Conservation (phyloP, 257 asterid species). For the Paulownia fortunei region DNA sequence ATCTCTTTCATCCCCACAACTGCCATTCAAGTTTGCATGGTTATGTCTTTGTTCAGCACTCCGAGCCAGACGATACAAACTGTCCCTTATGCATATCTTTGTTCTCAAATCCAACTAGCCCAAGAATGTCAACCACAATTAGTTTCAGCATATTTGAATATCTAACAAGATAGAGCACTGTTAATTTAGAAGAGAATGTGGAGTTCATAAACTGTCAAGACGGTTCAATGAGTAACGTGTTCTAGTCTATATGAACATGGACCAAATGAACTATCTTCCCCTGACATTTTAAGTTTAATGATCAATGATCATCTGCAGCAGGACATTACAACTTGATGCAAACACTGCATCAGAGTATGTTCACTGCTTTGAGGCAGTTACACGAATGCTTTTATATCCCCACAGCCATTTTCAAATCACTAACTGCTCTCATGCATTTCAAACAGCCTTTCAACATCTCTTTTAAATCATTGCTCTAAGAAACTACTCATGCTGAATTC, state of each 20-base stretch:
- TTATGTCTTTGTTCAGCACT: slow-evolving; percentile 92
- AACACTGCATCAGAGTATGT: neutral
- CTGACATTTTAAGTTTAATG: neutral
- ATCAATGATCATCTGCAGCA: neutral
- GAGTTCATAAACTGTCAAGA: neutral
- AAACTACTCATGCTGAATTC: neutral
- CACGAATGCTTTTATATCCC: neutral
- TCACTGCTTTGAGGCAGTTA: neutral
- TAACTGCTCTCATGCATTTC: slow-evolving; percentile 9
- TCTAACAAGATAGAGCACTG: slow-evolving; percentile 6
- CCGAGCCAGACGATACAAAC: slow-evolving; percentile 88
- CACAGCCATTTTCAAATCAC: neutral
- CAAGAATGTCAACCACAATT: slow-evolving; percentile 31
- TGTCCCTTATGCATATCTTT: slow-evolving; percentile 89
- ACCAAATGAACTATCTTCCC: neutral
- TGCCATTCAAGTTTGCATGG: slow-evolving; percentile 38
- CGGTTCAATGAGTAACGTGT: neutral
- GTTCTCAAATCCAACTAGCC: slow-evolving; percentile 83
- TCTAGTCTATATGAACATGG: neutral
- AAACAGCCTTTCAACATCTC: neutral
- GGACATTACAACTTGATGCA: neutral
- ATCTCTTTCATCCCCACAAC: slow-evolving; percentile 53
- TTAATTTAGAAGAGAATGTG: neutral
- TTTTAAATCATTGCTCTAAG: neutral
- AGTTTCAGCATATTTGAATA: slow-evolving; percentile 15